These are phyloP conservation scores for Cytidiella melzeri DNA, from an alignment of 768 basidiomycete species.

Conservation along the genomic window DNA sequence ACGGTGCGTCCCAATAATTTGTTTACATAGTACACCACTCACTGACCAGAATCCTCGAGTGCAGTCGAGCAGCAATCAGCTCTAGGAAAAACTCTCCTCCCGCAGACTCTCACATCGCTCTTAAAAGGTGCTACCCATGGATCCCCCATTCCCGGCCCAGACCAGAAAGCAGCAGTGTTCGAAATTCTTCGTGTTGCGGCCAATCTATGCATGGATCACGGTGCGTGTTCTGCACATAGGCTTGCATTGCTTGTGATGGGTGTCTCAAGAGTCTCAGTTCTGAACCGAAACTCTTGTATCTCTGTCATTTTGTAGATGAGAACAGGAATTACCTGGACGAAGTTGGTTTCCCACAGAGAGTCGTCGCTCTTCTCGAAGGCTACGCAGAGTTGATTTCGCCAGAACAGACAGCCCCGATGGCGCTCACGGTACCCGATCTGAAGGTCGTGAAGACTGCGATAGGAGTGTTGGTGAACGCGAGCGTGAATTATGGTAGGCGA, in stretches of 20 bases:
- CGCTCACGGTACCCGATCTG: conserved; percentile 55
- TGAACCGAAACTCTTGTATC: neutral
- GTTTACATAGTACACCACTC: too few species aligned
- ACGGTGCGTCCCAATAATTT: conserved; percentile 23
- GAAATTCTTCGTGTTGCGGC: conserved; percentile 76
- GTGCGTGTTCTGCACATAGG: conserved; percentile 31
- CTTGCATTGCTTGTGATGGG: conserved; percentile 4
- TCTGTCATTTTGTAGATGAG: conserved; percentile 42
- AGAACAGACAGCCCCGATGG: conserved; percentile 35
- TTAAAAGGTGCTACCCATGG: conserved; percentile 38
- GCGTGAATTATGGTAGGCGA: conserved; percentile 65
- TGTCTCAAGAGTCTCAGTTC: too few species aligned
- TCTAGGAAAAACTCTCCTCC: conserved; percentile 60
- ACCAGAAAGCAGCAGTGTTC: conserved; percentile 43
- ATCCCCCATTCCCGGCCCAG: conserved; percentile 20
- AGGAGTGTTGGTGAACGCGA: conserved; percentile 73
- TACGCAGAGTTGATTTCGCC: conserved; percentile 45
- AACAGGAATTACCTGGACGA: conserved; percentile 70
- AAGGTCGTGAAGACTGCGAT: conserved; percentile 72
- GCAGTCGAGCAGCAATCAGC: conserved; percentile 70
- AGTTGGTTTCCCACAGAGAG: conserved; percentile 59
- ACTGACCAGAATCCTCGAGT: too few species aligned
- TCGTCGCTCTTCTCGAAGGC: conserved; percentile 62
- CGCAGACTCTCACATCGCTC: conserved; percentile 58
- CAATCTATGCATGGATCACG: conserved; percentile 82